phyloP scores from a whole-genome alignment of 164 flowering plant genomes.

The Nymphaea colorata region DNA sequence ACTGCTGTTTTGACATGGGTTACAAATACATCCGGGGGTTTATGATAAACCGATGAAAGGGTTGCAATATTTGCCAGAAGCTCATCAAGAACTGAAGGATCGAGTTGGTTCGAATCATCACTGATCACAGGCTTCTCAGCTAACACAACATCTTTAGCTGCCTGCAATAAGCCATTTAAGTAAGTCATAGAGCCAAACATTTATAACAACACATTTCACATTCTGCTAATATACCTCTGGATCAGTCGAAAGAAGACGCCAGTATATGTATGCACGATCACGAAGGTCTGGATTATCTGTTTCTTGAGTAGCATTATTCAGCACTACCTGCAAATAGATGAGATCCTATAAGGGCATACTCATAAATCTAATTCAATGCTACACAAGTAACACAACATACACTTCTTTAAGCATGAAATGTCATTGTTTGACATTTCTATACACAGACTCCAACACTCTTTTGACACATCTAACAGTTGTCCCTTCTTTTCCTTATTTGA shows the following conservation, averaged over 20 bases:
- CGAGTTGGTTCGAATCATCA: constrained; percentile 96
- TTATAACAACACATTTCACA: neutral
- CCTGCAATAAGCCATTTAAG: constrained; percentile 31
- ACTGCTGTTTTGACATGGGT: constrained; percentile 66
- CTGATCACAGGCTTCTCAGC: constrained; percentile 99
- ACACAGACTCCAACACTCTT: too few species aligned
- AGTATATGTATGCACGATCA: constrained; percentile 98
- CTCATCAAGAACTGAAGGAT: constrained; percentile 87
- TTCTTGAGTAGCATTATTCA: constrained; percentile 97
- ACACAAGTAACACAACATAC: too few species aligned
- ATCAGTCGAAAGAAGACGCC: constrained; percentile 99
- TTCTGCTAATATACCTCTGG: constrained; percentile 62
- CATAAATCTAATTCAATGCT: too few species aligned
- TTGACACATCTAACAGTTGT: too few species aligned
- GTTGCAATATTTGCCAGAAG: constrained; percentile 97
- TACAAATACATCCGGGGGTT: constrained; percentile 93
- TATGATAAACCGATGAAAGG: constrained; percentile 95
- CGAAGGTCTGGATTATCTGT: constrained; percentile 98
- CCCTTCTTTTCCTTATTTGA: too few species aligned
- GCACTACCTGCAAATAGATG: constrained; percentile 53
- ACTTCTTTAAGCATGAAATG: too few species aligned
- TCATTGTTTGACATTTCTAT: too few species aligned
- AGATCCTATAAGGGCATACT: neutral
- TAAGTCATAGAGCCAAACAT: neutral
- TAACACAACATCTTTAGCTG: constrained; percentile 97